Evolutionary conservation across 805 yeast genomes (phyloP), one percentile per base, ranked within the genome.

Genomic region (Ogataea zsoltii): DNA sequence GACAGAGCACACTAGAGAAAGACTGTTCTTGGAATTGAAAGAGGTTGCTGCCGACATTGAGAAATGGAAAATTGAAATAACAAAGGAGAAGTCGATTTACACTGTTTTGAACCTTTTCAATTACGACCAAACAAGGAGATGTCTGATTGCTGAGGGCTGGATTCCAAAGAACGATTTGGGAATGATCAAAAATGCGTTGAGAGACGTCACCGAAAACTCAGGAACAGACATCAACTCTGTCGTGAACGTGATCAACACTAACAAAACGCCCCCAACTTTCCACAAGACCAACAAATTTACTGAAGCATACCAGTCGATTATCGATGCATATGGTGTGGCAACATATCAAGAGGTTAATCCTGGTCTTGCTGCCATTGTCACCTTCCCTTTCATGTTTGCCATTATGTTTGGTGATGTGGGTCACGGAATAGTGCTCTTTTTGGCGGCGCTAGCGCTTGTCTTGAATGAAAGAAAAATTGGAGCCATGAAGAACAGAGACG

Each of bases 111-210:
- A 89, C 67, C 73, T 78, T 58, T 82, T 89, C 65, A 88, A 87
- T 60, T 85, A 83, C 65, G 95, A 87, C 60, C 88, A 80, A 53
- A 71, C 84, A n/a, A 82, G 96, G 68, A 81, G 86, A 64, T 87
- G 96, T 30, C 72, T 94, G 49, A 79, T 92, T 38, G 96, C 95
- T 16, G 98, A 95, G 71, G 99, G 98, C 26, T 94, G 99, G 99
- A 72, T 88, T 16, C 98, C 99, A 32, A 75, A 83, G 16, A 81
- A 79, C 51, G 96, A 90, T 50, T 68, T 91, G 31, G 74, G 75
- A 5, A 55, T 69, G n/a, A 80, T 92, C 45, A 85, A 83, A 51
- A 68, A 74, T 32, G 77, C 91, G 1, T 70, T 94, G 51, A 78
- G 83, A 55, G 80, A 79, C 35, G 77, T 82, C 46, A 79, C 86